A percentile compares a stretch with the other conserved stretches of the same genome.
Evolutionary conservation across 1,284 basidiomycete species (phyloP).

Genomic region (Kalmanozyma brasiliensis): DNA sequence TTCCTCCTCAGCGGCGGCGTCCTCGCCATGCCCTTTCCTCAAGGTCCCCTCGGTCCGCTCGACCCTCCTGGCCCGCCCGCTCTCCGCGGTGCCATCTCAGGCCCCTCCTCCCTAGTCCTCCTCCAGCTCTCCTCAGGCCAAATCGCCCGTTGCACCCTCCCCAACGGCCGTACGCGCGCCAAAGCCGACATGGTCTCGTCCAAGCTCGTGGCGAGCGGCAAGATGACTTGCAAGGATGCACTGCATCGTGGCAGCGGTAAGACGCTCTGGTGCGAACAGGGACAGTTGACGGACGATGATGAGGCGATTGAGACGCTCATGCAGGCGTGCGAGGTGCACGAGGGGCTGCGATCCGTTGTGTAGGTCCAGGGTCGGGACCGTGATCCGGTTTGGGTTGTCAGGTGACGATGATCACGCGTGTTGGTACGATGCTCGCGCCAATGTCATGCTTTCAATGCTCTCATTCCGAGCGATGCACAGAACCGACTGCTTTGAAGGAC

Average conservation of each 20-base stretch:
- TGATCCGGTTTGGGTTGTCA: no score
- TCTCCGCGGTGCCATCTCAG: neutral
- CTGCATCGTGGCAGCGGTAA: constrained; percentile 3
- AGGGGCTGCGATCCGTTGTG: neutral
- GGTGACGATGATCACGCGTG: no score
- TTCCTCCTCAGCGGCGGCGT: neutral
- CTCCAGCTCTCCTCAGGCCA: constrained; percentile 13
- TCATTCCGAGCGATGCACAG: no score
- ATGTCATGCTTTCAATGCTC: neutral
- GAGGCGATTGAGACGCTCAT: constrained; percentile 7
- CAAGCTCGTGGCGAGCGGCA: constrained; percentile 19
- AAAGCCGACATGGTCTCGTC: constrained; percentile 19
- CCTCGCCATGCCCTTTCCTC: neutral
- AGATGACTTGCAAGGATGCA: constrained; percentile 4
- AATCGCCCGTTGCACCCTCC: constrained; percentile 7
- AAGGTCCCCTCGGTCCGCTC: no score
- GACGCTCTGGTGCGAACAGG: constrained; percentile 10
- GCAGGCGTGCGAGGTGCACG: constrained; percentile 8
- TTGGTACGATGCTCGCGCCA: no score
- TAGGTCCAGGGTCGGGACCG: neutral
- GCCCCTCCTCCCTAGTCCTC: constrained; percentile 5
- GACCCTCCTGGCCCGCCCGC: no score
- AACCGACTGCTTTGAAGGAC: no score
- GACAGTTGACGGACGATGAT: constrained; percentile 2
- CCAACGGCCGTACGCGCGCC: neutral